phyloP scores from a whole-genome alignment of 2,329 filamentous ascomycete genomes.

The Remersonia thermophila region DNA sequence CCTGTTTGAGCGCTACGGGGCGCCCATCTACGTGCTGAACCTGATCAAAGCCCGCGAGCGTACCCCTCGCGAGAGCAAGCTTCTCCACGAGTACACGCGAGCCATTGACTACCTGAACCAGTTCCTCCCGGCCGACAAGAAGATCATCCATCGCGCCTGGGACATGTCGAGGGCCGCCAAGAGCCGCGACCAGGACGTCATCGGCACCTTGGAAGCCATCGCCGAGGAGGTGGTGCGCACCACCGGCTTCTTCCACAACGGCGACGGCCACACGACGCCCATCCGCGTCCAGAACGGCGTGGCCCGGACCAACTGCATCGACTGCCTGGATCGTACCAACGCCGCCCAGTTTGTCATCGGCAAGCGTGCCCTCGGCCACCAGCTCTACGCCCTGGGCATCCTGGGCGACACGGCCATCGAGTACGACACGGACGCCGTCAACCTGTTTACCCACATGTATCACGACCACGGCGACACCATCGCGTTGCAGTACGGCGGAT shows the following conservation, averaged over 20 bases:
- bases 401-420: conserved; percentile 64
- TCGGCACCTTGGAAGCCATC: conserved; percentile 78
- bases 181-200: conserved; percentile 83
- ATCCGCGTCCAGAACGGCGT: conserved; percentile 78
- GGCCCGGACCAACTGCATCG: conserved; percentile 92
- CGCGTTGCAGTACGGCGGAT: conserved; percentile 93
- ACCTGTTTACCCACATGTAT: conserved; percentile 96
- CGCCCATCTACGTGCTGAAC: conserved; percentile 83
- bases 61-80: conserved; percentile 80
- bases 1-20: conserved; percentile 83
- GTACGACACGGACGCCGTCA: conserved; percentile 92
- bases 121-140: conserved; percentile 70
- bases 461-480: conserved; percentile 97
- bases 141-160: conserved; percentile 89
- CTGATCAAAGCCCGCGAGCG: conserved; percentile 82
- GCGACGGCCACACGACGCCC: conserved; percentile 53
- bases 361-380: conserved; percentile 82
- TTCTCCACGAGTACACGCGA: conserved; percentile 75
- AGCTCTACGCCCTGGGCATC: conserved; percentile 83
- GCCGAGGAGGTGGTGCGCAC: conserved; percentile 74
- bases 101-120: conserved; percentile 90
- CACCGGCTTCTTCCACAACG: conserved; percentile 93
- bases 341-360: conserved; percentile 96
- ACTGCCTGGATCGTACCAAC: conserved; percentile 93
- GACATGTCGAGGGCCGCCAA: conserved; percentile 97